Evolutionary conservation across 495 filamentous ascomycete genomes (phyloP), one percentile per base, ranked within the genome.

Genomic region (Penicillium roqueforti): DNA sequence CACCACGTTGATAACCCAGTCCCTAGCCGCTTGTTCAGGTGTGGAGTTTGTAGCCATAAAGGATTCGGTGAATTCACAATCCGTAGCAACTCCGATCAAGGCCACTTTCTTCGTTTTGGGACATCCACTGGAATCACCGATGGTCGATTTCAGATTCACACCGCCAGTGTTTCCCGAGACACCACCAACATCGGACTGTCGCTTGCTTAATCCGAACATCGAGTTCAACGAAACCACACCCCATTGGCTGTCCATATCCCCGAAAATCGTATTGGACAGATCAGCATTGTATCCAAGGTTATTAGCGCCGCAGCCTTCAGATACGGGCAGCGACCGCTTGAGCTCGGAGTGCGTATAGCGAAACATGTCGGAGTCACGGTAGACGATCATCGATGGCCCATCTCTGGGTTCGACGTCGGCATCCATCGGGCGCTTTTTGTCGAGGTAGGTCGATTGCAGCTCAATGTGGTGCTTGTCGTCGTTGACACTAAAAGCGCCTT

Each of bases 391-490:
- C 62, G 83, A 90, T 44, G 96, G 91, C 18, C 84, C 80, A 2
- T 75, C 80, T 16, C 65, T 73, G 28, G 69, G 62, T 43, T 83
- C 80, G 13, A 89, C 67, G 22, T 77, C 71, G n/a, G 88, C 87
- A 67, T 98, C 93, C n/a, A 85, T 73, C 1, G 68, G 68, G 54
- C 88, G 83, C 60, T 82, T 82, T 48, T 89, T 95, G 59, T 82
- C 78, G 62, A 81, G 76, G 61, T 93, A 98, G 34, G 82, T 86
- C 26, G 80, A 80, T 51, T 80, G 78, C 50, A 90, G 76, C 59
- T 96, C 91, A 23, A 98, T 76, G 70, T 98, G 92, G 62, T 98
- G 92, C 56, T 91, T 84, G 66, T 96, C 83, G 31, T 85, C 78
- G 56, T 83, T 65, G 16, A 97, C 68, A 42, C 86, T 85, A 72